Evolutionary conservation across 1,139 yeast genomes (phyloP), one percentile per base, ranked within the genome.

Genomic region (Kodamaea sp.): DNA sequence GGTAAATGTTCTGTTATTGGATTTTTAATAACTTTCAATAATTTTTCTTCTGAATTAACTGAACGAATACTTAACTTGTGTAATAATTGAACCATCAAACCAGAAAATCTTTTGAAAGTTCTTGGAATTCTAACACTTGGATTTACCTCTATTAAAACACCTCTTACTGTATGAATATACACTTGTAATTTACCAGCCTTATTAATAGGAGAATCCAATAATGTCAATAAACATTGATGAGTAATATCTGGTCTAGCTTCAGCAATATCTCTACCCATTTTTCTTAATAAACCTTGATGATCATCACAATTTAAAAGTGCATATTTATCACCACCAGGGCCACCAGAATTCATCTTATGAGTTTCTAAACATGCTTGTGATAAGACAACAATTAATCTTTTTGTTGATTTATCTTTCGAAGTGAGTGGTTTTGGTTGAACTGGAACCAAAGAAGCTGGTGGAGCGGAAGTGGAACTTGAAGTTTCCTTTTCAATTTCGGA

Each of bases 221-320:
- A 73, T 2, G 98, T 92, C 60, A 92, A 73, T 39, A 92, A 78
- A 70, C 98, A 92, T 63, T 87, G 92, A 61, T 92, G 98, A 34
- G 97, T 90, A 55, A 92, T 92, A 63, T 92, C 98, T 15, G 98
- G 98, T 63, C 98, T 80, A 5, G 97, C 97, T 60, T 92, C 98
- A 34, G 96, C 90, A 50, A 92, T 92, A 60, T 92, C 97, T 58
- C 97, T 78, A 35, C 96, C 96, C 95, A 90, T 88, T 60, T 89
- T 90, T 63, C 94, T 84, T 54, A 92, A 71, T 41, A 92, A 73
- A 10, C 97, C 97, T 67, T 92, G 98, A 62, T 92, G 98, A 62
- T 92, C 98, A 63, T 92, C 98, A 71, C 98, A 92, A 68, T 92
- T 92, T 54, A 92, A 73, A 47, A 92, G 69, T 0, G 95, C 97